Evolutionary conservation across 2,329 filamentous ascomycete genomes (phyloP), one percentile per base, ranked within the genome.

Genomic region (Fusarium verticillioides): DNA sequence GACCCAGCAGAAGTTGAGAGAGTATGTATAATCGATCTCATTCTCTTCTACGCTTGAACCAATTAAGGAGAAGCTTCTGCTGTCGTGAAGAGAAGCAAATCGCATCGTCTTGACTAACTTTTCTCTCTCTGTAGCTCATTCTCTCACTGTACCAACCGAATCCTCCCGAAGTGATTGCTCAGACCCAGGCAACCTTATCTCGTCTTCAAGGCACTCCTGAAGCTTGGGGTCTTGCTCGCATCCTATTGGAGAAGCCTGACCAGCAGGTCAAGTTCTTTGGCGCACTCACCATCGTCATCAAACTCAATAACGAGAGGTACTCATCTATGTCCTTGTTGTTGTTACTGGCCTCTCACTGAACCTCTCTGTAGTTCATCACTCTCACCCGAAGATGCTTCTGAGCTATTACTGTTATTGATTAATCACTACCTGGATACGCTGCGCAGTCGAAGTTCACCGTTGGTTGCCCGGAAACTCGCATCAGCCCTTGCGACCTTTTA

Each of bases 251-350:
- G 57, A 90, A 90, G 69, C 84, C 88, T 28, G 91, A 94, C 74
- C 89, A 93, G 69, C 92, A 95, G 77, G 90, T 96, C 75, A 92
- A 93, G 73, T 98, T 98, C 83, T 97, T 97, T 80, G 96, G 94
- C 19, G 96, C 95, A 36, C 87, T 98, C 66, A 98, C 96, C 1
- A 92, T 98, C 74, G 97, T 94, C 57, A 91, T 98, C 77, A 99
- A 98, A 83, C 89, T 98, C 66, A 98, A 98, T 80, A 92, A 92
- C n/a, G 94, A 96, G 79, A 94, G 91, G 92, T 93, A 84, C 9
- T 72, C 85, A n/a, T 37, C 4, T 6, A 5, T 44, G 10, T 23
- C 7, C 16, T 7, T 21, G 21, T 18, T 32, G 9, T 13, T 5
- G n/a, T 15, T 19, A 13, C n/a, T 37, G 12, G 28, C 16, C n/a